Base-by-base conservation (phyloP, 768 basidiomycete species). In the Boletus insuetus region DNA sequence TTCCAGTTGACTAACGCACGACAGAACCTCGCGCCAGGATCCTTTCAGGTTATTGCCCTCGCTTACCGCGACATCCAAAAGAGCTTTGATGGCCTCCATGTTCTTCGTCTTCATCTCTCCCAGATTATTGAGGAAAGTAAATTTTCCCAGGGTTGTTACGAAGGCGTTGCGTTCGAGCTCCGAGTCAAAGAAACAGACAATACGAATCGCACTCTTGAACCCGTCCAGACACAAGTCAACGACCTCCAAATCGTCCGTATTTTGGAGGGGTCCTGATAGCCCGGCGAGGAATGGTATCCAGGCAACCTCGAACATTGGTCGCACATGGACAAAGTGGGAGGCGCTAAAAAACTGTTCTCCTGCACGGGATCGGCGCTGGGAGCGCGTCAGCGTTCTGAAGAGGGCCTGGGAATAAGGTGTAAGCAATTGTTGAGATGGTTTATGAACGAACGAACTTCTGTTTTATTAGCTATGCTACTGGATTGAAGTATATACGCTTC, bases 31-130 rank as follows among this genome's bases (percentile, higher is more conserved):
- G 62, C 89, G 87, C 97, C 97, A 99, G 19, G 90, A 94, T 2
- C 87, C 88, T 75, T 95, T 97, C 57, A 99, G 80, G 68, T 92
- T 87, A 69, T 97, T 98, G 56, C 97, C 97, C 69, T 99, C 95
- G n/a, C 84, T 89, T 39, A 96, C 89, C 16, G 97, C 96, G 42
- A 99, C 85, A 65, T 98, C 97, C 12, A 99, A 76, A 49, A 99
- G 78, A 3, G 92, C 75, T 73, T 98, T 98, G 75, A 99, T 98
- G 7, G 96, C 97, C 69, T 98, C 97, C 85, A 99, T 97, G 68
- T 98, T 98, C 78, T 98, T 98, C 34, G 92, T 81, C 74, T 94
- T 95, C 97, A 99, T 99, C 77, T 98, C 97, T 51, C 94, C 94
- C 6, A 98, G 75, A 67, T 99, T 98, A 71, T 91, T 98, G 59